phyloP scores from a whole-genome alignment of 306 rosid genomes.

The Medicago ruthenica region DNA sequence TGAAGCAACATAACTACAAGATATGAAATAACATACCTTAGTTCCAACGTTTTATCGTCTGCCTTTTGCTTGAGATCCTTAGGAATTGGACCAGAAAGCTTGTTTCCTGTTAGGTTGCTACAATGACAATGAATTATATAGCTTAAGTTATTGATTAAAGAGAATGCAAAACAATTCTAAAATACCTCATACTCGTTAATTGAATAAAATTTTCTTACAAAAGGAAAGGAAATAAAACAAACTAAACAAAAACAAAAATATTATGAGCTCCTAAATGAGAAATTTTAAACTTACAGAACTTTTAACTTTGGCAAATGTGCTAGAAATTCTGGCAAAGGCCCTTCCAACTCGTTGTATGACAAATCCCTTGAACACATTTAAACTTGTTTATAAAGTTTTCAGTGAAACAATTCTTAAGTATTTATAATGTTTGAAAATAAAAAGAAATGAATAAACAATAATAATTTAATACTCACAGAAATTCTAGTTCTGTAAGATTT shows the following conservation, averaged over 20 bases:
- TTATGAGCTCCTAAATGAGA: background rate
- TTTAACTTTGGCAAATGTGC: constrained; percentile 35
- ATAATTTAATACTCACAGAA: constrained; percentile 35
- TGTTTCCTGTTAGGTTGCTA: constrained; percentile 43
- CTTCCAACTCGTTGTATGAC: constrained; percentile 36
- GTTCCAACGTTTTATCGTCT: background rate
- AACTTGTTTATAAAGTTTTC: too few relatives aligned
- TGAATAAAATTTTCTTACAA: too few relatives aligned
- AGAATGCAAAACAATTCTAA: too few relatives aligned
- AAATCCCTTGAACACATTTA: constrained; percentile 47
- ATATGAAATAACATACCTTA: constrained; percentile 15
- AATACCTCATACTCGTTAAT: too few relatives aligned
- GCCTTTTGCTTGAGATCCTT: constrained; percentile 37
- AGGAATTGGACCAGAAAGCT: constrained; percentile 41
- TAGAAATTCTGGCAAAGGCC: constrained; percentile 39
- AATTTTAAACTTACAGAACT: constrained; percentile 41
- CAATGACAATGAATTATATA: constrained; percentile 1
- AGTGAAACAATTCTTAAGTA: background rate
- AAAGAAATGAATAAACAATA: background rate
- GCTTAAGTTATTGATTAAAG: background rate
- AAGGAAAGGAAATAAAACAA: background rate
- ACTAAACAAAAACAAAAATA: background rate
- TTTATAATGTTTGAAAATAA: background rate
- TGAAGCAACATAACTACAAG: background rate
- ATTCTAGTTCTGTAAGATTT: constrained; percentile 23